Evolutionary conservation across 345 rosid species (phyloP).

Genomic region (Salix koriyanagi): DNA sequence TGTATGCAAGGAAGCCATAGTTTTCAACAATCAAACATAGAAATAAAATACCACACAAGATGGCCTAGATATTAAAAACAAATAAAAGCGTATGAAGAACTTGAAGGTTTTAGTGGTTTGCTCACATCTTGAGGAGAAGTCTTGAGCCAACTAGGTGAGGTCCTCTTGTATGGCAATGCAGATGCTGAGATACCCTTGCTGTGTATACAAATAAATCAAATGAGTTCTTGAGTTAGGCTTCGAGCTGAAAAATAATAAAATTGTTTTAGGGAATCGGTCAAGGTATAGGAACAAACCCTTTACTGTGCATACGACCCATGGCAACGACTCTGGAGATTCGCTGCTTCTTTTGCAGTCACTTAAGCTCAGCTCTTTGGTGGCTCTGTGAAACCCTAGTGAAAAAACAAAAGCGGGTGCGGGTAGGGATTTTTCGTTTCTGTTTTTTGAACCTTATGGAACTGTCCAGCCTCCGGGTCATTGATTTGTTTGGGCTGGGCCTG

Average conservation of each 20-base stretch:
- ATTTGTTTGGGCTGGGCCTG: neutral
- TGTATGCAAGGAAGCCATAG: neutral
- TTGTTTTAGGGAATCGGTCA: neutral
- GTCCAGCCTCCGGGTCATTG: neutral
- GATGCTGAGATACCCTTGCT: constrained; percentile 86
- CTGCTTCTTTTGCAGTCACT: neutral
- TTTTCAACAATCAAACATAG: neutral
- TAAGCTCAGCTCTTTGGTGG: neutral
- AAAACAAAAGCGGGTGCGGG: neutral
- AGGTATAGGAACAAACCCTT: constrained; percentile 37
- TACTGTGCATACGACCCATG: constrained; percentile 88
- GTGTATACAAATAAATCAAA: neutral
- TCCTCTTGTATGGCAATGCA: constrained; percentile 79
- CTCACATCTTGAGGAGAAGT: constrained; percentile 55
- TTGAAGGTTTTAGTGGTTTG: neutral
- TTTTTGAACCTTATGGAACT: neutral
- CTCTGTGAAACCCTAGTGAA: neutral
- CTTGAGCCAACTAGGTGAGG: constrained; percentile 80
- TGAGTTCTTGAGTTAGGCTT: neutral
- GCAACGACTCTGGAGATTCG: neutral
- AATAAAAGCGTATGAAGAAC: neutral
- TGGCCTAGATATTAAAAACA: neutral
- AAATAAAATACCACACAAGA: no score
- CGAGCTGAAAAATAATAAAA: neutral
- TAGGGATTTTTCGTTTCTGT: neutral